Conservation (phyloP, 1,284 basidiomycete species). For the Coniferiporia sulphurascens region DNA sequence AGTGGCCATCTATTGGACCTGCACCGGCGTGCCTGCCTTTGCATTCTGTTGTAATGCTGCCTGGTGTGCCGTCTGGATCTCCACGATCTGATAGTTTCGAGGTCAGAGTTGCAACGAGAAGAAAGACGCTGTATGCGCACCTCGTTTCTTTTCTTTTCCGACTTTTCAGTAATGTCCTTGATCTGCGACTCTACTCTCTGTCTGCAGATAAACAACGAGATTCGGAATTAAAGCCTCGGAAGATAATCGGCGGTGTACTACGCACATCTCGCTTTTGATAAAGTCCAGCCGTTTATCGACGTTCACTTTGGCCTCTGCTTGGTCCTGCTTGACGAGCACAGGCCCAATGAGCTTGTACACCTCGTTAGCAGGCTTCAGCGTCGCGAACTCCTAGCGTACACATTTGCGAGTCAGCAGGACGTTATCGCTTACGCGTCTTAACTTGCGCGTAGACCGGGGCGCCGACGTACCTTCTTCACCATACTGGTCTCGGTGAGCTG, state of each 20-base stretch:
- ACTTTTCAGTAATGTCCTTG: conserved; percentile 67
- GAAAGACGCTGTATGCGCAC: conserved; percentile 37
- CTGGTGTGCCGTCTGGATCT: conserved; percentile 57
- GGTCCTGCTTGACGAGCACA: conserved; percentile 88
- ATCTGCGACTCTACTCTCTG: conserved; percentile 78
- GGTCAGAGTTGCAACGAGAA: not conserved
- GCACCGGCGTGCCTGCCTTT: not conserved
- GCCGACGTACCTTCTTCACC: conserved; percentile 75
- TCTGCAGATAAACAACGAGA: conserved; percentile 36
- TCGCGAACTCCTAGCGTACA: conserved; percentile 70
- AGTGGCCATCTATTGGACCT: not conserved
- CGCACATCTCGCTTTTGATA: conserved; percentile 87
- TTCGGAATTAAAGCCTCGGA: not conserved
- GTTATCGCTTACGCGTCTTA: not conserved
- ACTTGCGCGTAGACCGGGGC: not conserved
- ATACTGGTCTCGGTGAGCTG: conserved; percentile 90
- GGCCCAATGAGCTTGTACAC: conserved; percentile 94
- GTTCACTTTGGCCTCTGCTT: conserved; percentile 81
- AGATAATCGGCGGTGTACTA: conserved; percentile 19
- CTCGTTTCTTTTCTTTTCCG: conserved; percentile 78
- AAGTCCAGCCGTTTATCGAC: conserved; percentile 91
- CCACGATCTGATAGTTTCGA: conserved; percentile 47
- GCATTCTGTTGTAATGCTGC: conserved; percentile 6
- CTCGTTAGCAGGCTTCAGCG: conserved; percentile 70
- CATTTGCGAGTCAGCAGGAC: not conserved